Evolutionary conservation across 495 filamentous ascomycete species (phyloP), one percentile per base, ranked within the genome.

Genomic region (Xylaria sp.): DNA sequence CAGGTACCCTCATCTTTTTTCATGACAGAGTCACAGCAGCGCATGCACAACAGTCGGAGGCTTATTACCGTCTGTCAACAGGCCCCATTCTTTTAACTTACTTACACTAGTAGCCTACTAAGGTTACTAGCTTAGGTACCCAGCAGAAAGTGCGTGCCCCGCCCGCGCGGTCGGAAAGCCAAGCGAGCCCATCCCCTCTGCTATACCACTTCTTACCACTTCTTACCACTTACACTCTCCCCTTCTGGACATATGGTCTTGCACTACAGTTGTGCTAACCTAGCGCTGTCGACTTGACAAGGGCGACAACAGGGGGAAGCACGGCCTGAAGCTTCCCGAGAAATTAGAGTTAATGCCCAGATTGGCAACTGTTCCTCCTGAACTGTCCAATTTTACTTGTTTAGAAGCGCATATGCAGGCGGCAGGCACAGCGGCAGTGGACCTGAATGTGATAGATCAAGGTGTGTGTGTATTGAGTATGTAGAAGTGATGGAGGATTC

Each of bases 321-420:
- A 7, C 35, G 37, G n/a, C 59, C 59, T 43, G 37, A 62, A 62
- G 21, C 37, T 29, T 35, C 59, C 37, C n/a, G 59, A 62, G 59
- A 62, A 62, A 62, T 62, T 62, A 62, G 37, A 41, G 59, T 62
- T 62, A 6, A 62, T 62, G 59, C 37, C 59, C 21, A 14, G 37
- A 41, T 26, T 41, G 59, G 59, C 59, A 62, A 26, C 4, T 43
- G 21, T 11, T 62, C 59, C 59, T 62, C 37, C 37, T 41, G 35
- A 43, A 43, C 21, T n/a, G 37, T 62, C 37, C 59, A 62, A 62
- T 62, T 62, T 62, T 41, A 62, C 37, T 43, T 62, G 5, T 43
- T 24, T 43, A 33, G 57, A 9, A 37, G 31, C 17, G 6, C 9
- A 21, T 37, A 59, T 43, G 59, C 59, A 29, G 37, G 19, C 59